These are phyloP conservation scores for Cercophora sp. DNA, from an alignment of 495 filamentous ascomycete species.

Conservation along the genomic window DNA sequence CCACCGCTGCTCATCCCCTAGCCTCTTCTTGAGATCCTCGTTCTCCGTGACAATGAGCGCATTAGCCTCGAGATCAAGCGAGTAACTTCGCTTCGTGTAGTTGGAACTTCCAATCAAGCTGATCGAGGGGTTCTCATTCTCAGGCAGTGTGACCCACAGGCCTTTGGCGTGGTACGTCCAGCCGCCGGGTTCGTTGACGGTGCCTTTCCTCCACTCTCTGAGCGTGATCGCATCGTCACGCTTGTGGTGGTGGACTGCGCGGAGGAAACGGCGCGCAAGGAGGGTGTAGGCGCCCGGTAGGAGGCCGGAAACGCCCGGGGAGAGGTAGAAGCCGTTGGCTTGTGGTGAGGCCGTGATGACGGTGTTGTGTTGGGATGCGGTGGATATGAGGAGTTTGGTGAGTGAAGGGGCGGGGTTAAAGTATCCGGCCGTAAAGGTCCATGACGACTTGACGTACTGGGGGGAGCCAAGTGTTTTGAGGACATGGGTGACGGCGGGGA, in stretches of 20 bases:
- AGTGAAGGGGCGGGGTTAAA: conserved; percentile 90
- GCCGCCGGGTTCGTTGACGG: conserved; percentile 70
- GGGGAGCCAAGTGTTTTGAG: conserved; percentile 60
- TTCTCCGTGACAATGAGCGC: conserved; percentile 80
- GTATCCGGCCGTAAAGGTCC: conserved; percentile 97
- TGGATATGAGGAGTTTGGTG: conserved; percentile 70
- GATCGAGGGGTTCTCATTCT: conserved; percentile 59
- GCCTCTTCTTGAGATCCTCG: conserved; percentile 61
- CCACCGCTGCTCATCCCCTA: conserved; percentile 74
- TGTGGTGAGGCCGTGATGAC: conserved; percentile 90
- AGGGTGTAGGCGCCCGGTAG: conserved; percentile 89
- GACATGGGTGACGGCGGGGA: conserved; percentile 70
- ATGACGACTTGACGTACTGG: conserved; percentile 61
- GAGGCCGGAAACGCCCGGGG: conserved; percentile 80
- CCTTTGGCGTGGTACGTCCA: conserved; percentile 99
- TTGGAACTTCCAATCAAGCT: conserved; percentile 88
- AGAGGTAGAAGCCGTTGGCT: conserved; percentile 95
- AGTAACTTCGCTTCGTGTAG: conserved; percentile 91
- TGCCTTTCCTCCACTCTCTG: conserved; percentile 84
- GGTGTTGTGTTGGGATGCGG: conserved; percentile 62
- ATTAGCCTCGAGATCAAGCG: conserved; percentile 84
- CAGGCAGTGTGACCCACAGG: conserved; percentile 79
- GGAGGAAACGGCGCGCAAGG: conserved; percentile 76
- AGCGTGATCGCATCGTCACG: conserved; percentile 62
- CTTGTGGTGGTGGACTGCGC: conserved; percentile 57